Evolutionary conservation across 176 grass and related monocot genomes (phyloP).

Genomic region (Saccharum officinarum): DNA sequence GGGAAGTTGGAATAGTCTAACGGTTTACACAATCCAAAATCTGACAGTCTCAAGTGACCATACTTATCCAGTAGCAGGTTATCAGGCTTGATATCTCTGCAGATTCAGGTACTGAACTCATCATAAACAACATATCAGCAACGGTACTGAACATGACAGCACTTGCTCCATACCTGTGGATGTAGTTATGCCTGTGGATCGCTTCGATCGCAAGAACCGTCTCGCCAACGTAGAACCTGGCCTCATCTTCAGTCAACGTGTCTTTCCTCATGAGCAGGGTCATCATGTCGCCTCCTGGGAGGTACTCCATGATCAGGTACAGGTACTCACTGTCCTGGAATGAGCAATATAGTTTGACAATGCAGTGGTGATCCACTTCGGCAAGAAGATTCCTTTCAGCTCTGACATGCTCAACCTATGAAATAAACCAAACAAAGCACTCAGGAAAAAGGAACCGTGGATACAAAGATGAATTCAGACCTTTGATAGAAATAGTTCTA

Average conservation of each 20-base stretch:
- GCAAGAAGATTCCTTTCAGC: constrained; percentile 98
- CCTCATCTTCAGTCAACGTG: constrained; percentile 76
- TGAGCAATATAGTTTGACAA: constrained; percentile 94
- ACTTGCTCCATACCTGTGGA: constrained; percentile 70
- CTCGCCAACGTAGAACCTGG: constrained; percentile 91
- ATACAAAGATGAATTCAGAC: constrained; percentile 18
- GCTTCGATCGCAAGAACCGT: constrained; percentile 89
- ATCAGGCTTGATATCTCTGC: constrained; percentile 99
- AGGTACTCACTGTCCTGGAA: constrained; percentile 93
- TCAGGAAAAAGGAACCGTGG: not conserved
- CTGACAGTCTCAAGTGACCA: constrained; percentile 94
- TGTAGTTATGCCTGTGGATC: constrained; percentile 95
- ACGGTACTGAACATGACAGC: not conserved
- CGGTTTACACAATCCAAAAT: constrained; percentile 97
- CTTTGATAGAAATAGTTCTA: constrained; percentile 26
- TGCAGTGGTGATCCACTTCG: constrained; percentile 95
- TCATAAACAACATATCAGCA: constrained; percentile 10
- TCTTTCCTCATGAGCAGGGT: constrained; percentile 98
- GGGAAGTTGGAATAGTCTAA: constrained; percentile 89
- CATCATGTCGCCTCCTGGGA: constrained; percentile 98
- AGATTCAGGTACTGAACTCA: constrained; percentile 32
- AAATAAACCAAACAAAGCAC: not conserved
- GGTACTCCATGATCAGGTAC: constrained; percentile 99
- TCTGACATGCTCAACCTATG: constrained; percentile 97
- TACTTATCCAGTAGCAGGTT: constrained; percentile 92